Conservation (phyloP, 257 asterid genomes). For the Echites panduratus region DNA sequence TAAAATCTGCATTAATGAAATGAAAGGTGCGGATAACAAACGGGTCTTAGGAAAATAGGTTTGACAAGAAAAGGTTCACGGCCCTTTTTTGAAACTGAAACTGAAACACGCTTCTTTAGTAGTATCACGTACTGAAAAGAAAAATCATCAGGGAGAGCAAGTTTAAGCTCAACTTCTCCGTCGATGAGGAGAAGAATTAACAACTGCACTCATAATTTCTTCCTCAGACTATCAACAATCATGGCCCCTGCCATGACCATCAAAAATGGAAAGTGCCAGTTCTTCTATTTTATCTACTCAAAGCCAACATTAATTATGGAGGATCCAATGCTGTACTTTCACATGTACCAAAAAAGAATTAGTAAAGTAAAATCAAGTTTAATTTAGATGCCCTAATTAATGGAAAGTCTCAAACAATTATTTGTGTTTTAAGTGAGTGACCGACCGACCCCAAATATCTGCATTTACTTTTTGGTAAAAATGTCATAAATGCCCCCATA, state of each 20-base stretch:
- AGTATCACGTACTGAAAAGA: not conserved
- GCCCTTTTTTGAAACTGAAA: not conserved
- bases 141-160: too few relatives aligned
- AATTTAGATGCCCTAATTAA: not conserved
- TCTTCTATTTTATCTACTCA: not conserved
- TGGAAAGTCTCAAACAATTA: not conserved
- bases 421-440: too few relatives aligned
- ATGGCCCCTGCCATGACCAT: not conserved
- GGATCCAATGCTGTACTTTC: not conserved
- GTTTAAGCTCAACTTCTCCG: too few relatives aligned
- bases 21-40: constrained; percentile 1
- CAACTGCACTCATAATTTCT: not conserved
- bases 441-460: too few relatives aligned
- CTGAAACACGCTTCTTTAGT: not conserved
- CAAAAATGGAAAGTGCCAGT: not conserved
- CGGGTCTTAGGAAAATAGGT: not conserved
- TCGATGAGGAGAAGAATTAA: not conserved
- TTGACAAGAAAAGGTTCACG: not conserved
- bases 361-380: too few relatives aligned
- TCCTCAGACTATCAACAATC: not conserved
- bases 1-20: not conserved
- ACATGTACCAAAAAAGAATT: not conserved
- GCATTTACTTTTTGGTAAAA: too few relatives aligned
- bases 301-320: not conserved
- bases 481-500: too few relatives aligned